Conservation (phyloP, 768 basidiomycete species). For the Panellus pusillus region DNA sequence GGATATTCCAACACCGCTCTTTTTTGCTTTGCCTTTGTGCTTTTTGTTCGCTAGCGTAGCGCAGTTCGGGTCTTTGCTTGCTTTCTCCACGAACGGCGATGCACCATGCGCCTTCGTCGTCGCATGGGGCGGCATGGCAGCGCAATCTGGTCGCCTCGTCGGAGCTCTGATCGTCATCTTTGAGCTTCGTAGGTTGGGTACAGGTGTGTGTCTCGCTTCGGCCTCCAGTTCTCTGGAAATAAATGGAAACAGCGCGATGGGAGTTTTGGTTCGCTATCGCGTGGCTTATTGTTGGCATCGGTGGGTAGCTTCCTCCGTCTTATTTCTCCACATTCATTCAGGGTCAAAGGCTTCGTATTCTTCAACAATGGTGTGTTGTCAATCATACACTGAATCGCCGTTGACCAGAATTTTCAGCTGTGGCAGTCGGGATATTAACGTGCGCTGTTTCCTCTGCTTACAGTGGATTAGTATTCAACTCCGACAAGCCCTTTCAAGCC, state of each 20-base stretch:
- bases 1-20: slow-evolving; percentile 20
- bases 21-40: slow-evolving; percentile 28
- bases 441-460: slow-evolving; percentile 19
- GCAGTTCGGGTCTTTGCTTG: slow-evolving; percentile 30
- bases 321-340: not conserved
- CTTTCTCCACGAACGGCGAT: slow-evolving; percentile 23
- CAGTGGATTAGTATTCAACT: not conserved
- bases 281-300: slow-evolving; percentile 33
- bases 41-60: slow-evolving; percentile 32
- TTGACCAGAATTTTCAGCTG: too few species aligned
- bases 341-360: slow-evolving; percentile 37
- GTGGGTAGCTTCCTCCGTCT: slow-evolving; percentile 26
- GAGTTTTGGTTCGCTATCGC: slow-evolving; percentile 34
- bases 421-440: slow-evolving; percentile 32
- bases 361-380: slow-evolving; percentile 37
- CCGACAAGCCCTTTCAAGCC: slow-evolving; percentile 22
- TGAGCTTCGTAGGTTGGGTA: slow-evolving; percentile 32
- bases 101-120: slow-evolving; percentile 37
- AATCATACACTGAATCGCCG: too few species aligned
- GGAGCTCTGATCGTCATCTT: slow-evolving; percentile 38
- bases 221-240: not conserved
- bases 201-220: slow-evolving; percentile 12
- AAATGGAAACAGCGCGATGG: slow-evolving; percentile 14
- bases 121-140: slow-evolving; percentile 45
- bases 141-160: slow-evolving; percentile 37